phyloP scores from a whole-genome alignment of 129 eudicot genomes.

The Chrysanthemum makinoi region DNA sequence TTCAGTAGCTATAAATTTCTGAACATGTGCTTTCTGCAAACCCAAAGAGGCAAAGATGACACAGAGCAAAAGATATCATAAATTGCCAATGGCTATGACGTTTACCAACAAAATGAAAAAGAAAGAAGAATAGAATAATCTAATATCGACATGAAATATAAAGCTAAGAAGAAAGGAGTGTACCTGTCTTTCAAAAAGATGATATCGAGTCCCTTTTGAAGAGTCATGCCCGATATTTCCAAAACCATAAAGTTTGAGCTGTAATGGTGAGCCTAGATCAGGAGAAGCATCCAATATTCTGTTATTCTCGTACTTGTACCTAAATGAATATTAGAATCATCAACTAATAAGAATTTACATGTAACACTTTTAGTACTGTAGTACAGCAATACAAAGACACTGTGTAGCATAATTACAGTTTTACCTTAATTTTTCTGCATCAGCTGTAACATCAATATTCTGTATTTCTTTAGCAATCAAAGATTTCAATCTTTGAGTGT shows the following conservation, averaged over 20 bases:
- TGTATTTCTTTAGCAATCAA: slow-evolving; percentile 46
- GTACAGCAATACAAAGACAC: too few relatives aligned
- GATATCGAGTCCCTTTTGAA: slow-evolving; percentile 81
- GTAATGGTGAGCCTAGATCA: slow-evolving; percentile 69
- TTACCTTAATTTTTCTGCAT: slow-evolving; percentile 33
- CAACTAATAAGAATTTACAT: slow-evolving; percentile 1
- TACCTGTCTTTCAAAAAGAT: slow-evolving; percentile 90
- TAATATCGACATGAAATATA: background rate
- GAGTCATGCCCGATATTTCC: slow-evolving; percentile 60
- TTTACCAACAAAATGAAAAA: background rate
- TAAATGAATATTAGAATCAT: slow-evolving; percentile 23
- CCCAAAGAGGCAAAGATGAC: slow-evolving; percentile 2
- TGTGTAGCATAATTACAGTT: too few relatives aligned
- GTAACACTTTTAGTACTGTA: background rate
- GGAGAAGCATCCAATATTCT: slow-evolving; percentile 74
- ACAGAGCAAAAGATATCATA: background rate
- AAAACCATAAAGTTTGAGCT: slow-evolving; percentile 73
- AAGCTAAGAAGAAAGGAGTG: slow-evolving; percentile 7
- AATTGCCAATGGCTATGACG: too few relatives aligned
- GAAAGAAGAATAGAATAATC: background rate
- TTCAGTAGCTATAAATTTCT: slow-evolving; percentile 93
- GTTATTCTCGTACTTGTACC: slow-evolving; percentile 89
- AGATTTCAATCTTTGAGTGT: slow-evolving; percentile 29
- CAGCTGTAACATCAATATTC: slow-evolving; percentile 22
- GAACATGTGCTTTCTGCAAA: slow-evolving; percentile 93